Evolutionary conservation across 768 basidiomycete species (phyloP).

Genomic region (Phaeotremella fagi): DNA sequence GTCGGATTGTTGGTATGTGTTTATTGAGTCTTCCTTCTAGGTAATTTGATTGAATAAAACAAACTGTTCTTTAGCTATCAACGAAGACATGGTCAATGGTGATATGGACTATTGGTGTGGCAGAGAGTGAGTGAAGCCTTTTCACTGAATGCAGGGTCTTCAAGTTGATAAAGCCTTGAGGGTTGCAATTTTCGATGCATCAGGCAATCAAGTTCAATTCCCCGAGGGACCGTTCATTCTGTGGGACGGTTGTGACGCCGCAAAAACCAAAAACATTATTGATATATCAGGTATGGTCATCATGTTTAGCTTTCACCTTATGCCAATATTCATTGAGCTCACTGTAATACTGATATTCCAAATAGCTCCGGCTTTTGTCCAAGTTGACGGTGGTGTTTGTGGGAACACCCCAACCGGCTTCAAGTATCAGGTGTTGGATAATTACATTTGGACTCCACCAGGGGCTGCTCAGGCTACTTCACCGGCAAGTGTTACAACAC

Average conservation of each 20-base stretch:
- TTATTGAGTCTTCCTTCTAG: neutral
- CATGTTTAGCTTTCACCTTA: too few species aligned
- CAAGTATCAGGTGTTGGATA: conserved; percentile 4
- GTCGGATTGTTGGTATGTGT: conserved; percentile 5
- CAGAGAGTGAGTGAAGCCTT: conserved; percentile 15
- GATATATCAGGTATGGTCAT: conserved; percentile 25
- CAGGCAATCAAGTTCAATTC: conserved; percentile 4
- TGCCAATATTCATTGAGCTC: too few species aligned
- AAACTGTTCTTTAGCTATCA: conserved; percentile 2
- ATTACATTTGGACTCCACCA: conserved; percentile 3
- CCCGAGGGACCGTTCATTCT: conserved; percentile 17
- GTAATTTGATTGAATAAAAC: neutral
- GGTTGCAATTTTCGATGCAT: conserved; percentile 5
- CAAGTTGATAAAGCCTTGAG: neutral
- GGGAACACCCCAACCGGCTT: conserved; percentile 5
- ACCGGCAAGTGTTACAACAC: neutral
- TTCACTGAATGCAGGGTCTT: neutral
- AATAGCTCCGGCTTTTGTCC: neutral
- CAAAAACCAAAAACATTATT: conserved; percentile 8
- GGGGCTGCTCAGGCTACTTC: neutral
- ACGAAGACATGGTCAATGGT: neutral
- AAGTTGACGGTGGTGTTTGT: conserved; percentile 3
- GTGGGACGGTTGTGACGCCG: conserved; percentile 27
- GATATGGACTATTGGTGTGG: conserved; percentile 12
- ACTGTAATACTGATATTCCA: too few species aligned